Evolutionary conservation across 1,284 basidiomycete genomes (phyloP).

Genomic region (Ceratobasidium sp.): DNA sequence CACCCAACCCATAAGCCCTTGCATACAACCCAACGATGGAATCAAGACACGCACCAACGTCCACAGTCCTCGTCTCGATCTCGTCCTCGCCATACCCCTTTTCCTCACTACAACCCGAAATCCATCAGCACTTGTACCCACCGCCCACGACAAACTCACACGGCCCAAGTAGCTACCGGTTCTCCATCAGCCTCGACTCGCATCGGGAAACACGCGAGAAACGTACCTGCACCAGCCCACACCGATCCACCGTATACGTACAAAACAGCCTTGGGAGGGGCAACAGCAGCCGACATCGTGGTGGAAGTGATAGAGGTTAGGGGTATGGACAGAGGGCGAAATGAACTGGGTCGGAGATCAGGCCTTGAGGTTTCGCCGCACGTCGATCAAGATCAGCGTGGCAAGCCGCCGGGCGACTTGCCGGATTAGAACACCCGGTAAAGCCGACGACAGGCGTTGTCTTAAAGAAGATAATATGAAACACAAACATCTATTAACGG

Average conservation of each 20-base stretch:
- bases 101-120: conserved; percentile 65
- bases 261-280: conserved; percentile 69
- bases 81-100: conserved; percentile 81
- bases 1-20: not conserved
- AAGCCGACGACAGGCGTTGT: too few relatives aligned
- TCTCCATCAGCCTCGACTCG: conserved; percentile 60
- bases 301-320: conserved; percentile 41
- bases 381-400: conserved; percentile 17
- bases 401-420: not conserved
- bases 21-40: not conserved
- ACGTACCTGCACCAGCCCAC: conserved; percentile 73
- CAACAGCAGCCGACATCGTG: conserved; percentile 17
- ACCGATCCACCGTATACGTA: conserved; percentile 69
- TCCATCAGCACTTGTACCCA: not conserved
- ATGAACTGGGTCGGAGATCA: conserved; percentile 14
- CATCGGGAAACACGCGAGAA: conserved; percentile 57
- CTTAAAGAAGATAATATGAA: not conserved
- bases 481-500: conserved; percentile 15
- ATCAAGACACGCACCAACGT: conserved; percentile 63
- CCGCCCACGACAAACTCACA: conserved; percentile 6
- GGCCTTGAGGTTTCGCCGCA: conserved; percentile 11
- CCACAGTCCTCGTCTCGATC: conserved; percentile 70
- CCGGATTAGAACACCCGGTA: conserved; percentile 9
- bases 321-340: conserved; percentile 18
- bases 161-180: conserved; percentile 44